Base-by-base conservation (phyloP, 371 early-diverging fungal genomes). In the Mucor plumbeus region DNA sequence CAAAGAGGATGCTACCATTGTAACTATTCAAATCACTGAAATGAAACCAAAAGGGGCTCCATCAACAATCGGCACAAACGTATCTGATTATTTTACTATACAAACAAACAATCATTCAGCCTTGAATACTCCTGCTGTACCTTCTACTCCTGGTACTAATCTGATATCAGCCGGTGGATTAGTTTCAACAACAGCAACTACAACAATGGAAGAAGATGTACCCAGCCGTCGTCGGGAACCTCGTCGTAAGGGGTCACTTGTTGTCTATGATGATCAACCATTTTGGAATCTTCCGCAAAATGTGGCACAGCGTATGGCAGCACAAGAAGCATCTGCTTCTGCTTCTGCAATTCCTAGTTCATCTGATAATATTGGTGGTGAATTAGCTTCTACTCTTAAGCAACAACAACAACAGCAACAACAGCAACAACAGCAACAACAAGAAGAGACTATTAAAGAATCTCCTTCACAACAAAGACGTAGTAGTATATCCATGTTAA, bases 221-320 rank as follows among this genome's bases (percentile, higher is more conserved):
- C 72, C 73, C 17, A 75, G 77, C 31, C 61, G 64, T 19, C 73
- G 75, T 17, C 71, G 76, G 8, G 69, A 72, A 15, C 84, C 81
- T 13, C 77, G 82, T 53, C 82, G 89, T 14, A 76, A 75, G 31
- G 85, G 87, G 4, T 88, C 90, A 15, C 77, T 90, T 36, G 88
- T 90, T 17, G 80, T 88, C 7, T 88, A 87, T 53, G 88, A 89
- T 60, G 90, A 89, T 48, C 85, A 78, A 67, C 76, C 87, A 62
- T 33, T 64, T 62, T 67, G 71, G 70, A 74, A 75, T 9, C 58
- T 72, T 14, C 71, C 72, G 10, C 68, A 59, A 66, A 75, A 63
- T 26, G 44, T 55, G 11, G 67, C 64, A 21, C 64, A 68, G 65
- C 77, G 72, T 41, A 61, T 50, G 10, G 71, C 58, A 34, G 62